Base-by-base conservation (phyloP, 495 filamentous ascomycete genomes). In the Trichoderma gamsii region DNA sequence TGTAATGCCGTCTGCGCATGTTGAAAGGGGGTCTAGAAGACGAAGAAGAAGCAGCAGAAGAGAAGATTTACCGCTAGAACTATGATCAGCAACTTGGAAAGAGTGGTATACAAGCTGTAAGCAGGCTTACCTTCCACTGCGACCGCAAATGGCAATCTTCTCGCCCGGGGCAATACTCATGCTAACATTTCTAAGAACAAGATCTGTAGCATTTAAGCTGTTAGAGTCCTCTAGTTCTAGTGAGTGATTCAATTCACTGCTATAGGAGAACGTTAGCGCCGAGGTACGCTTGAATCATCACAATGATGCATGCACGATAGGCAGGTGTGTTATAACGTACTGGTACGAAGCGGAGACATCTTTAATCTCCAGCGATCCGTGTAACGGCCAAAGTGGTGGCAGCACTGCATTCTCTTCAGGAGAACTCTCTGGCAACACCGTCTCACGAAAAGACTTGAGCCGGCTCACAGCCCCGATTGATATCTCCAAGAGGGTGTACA, bases 81-180 rank as follows among this genome's bases (percentile, higher is more conserved):
- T 46, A 7, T 18, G 18, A 18, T 46, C 18, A 46, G 43, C 5
- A 15, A 13, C 5, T 46, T 4, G 18, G 18, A 18, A 11, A 46
- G 43, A 46, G 43, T n/a, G n/a, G n/a, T n/a, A 18, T 46, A 46
- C 12, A 46, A 3, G 12, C 43, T 16, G 13, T 46, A 18, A 11
- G 12, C 43, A 2, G 12, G 12, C 43, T 46, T 12, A 46, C 43
- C 43, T 46, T 46, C 76, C 76, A 12, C 72, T 77, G n/a, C 76
- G 75, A 4, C 76, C 76, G 61, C 76, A 78, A 51, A 89, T 85
- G 27, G 80, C 84, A 35, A 88, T 75, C 67, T 88, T 88, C 73
- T 88, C 81, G 15, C 86, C 87, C 4, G 81, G 76, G 6, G 76
- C 66, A 49, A 90, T 80, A 13, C 76, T 73, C 0, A 89, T 69